Conservation (phyloP, 805 yeast species). For the Saccharomyces kudriavzevii region DNA sequence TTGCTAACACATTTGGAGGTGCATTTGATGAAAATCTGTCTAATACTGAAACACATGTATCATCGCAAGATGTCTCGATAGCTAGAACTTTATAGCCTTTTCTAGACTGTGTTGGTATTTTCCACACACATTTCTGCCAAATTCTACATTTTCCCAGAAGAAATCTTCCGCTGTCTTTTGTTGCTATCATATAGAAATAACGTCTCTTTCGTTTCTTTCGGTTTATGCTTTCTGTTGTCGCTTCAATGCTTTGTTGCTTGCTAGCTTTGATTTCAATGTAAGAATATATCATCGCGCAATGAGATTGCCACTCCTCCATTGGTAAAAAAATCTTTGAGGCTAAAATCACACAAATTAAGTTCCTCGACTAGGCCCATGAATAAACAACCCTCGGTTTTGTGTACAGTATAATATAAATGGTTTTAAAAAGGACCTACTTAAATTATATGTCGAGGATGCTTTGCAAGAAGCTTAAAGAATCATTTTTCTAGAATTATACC, state of each 20-base stretch:
- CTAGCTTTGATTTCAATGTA: neutral
- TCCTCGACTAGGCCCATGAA: neutral
- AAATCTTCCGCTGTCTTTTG: neutral
- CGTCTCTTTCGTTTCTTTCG: neutral
- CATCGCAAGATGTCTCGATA: conserved; percentile 92
- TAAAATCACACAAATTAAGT: neutral
- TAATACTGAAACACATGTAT: conserved; percentile 78
- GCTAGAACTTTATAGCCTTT: conserved; percentile 60
- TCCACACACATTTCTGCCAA: neutral
- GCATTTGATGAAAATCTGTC: conserved; percentile 34
- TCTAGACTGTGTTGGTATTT: conserved; percentile 12
- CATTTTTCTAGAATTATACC: conserved; percentile 18
- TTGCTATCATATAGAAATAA: neutral
- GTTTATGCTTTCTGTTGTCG: neutral
- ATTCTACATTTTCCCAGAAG: neutral
- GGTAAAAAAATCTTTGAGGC: neutral
- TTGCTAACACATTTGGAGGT: conserved; percentile 36
- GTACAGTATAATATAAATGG: neutral
- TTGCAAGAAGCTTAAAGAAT: neutral
- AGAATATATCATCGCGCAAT: neutral
- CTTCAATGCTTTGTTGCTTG: neutral
- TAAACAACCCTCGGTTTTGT: neutral
- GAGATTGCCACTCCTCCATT: neutral
- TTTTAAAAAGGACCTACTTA: neutral
- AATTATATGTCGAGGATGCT: neutral